Percentiles rank a stretch among this genome's conserved stretches.
Conservation (phyloP, 352 stramenopile genomes). For the Pythium coloratum region DNA sequence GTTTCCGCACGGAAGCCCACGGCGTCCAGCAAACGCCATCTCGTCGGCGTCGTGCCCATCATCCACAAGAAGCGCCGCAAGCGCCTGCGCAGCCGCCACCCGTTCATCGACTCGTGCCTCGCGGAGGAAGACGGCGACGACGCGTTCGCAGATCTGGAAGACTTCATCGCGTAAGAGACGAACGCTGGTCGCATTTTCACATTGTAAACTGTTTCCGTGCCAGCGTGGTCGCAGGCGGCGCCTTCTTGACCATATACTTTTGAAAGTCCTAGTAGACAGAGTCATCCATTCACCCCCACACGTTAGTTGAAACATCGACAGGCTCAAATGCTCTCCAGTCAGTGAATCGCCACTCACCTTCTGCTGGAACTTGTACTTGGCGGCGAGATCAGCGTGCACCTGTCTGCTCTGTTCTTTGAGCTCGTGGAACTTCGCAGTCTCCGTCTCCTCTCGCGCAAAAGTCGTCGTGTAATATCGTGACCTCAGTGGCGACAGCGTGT, state of each 20-base stretch:
- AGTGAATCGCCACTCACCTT: conserved; percentile 20
- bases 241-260: conserved; percentile 30
- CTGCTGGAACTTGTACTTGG: conserved; percentile 29
- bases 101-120: conserved; percentile 41
- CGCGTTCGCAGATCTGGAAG: conserved; percentile 40
- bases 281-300: background rate
- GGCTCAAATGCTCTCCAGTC: too few relatives aligned
- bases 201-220: conserved; percentile 22
- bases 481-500: conserved; percentile 9
- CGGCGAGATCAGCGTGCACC: conserved; percentile 8
- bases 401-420: conserved; percentile 22
- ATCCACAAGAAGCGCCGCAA: conserved; percentile 29
- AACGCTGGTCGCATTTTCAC: conserved; percentile 3
- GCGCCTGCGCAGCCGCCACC: conserved; percentile 34
- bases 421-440: conserved; percentile 19
- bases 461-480: conserved; percentile 23
- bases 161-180: conserved; percentile 35
- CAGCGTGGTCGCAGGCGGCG: conserved; percentile 19
- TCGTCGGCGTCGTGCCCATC: conserved; percentile 31
- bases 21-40: conserved; percentile 12
- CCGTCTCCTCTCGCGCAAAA: conserved; percentile 7
- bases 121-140: conserved; percentile 39
- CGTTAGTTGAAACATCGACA: background rate
- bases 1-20: background rate
- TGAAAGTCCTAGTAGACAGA: conserved; percentile 27